These are phyloP conservation scores for Vigna reflexopilosa DNA, from an alignment of 306 rosid species.

Conservation along the genomic window DNA sequence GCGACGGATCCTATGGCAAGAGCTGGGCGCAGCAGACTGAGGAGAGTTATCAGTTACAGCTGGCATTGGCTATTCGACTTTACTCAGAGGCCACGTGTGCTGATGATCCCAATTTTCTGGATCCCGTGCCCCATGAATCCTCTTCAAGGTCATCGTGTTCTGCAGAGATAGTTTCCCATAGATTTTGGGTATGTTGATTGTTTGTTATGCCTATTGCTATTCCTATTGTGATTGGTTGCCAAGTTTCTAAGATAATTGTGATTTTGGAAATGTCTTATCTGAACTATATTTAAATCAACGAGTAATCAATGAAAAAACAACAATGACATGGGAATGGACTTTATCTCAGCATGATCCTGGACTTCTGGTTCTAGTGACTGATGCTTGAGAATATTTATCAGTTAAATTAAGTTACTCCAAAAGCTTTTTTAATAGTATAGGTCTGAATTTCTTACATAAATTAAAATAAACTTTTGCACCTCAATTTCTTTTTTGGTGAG, in stretches of 20 bases:
- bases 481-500: neutral
- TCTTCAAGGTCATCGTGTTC: conserved; percentile 51
- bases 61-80: conserved; percentile 79
- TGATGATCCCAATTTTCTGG: conserved; percentile 82
- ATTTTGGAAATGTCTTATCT: neutral
- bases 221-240: conserved; percentile 20
- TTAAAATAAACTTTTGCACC: neutral
- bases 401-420: neutral
- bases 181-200: conserved; percentile 72
- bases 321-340: neutral
- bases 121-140: conserved; percentile 64
- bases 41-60: conserved; percentile 87
- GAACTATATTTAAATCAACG: neutral
- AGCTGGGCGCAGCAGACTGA: conserved; percentile 96
- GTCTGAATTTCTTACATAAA: neutral
- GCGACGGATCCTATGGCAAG: conserved; percentile 59
- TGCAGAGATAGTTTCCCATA: conserved; percentile 66
- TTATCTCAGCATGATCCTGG: neutral
- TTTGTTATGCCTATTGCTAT: neutral
- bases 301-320: neutral
- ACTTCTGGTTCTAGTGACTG: neutral
- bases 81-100: conserved; percentile 80
- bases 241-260: neutral
- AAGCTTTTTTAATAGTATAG: neutral
- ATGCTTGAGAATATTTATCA: neutral